A percentile compares a stretch with the other conserved stretches of the same genome.
These are phyloP conservation scores for Colletotrichum horii DNA, from an alignment of 2,329 filamentous ascomycete species.

Conservation along the genomic window DNA sequence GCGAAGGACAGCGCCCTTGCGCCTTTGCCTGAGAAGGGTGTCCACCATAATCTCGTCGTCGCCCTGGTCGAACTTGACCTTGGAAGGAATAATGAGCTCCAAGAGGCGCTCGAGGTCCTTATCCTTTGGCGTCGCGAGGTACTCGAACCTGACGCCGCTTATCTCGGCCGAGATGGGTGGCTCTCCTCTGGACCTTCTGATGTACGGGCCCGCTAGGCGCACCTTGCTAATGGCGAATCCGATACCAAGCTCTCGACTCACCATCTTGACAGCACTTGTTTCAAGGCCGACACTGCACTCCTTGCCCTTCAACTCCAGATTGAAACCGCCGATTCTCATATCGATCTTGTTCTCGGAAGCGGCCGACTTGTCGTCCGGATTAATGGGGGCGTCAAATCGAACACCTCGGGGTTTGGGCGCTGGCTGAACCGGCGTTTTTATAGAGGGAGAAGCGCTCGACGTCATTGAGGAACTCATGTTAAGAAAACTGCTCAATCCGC, in stretches of 20 bases:
- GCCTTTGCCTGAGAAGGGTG: conserved; percentile 83
- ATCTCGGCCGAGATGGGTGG: conserved; percentile 69
- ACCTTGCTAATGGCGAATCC: conserved; percentile 77
- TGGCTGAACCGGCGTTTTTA: conserved; percentile 41
- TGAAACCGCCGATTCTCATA: conserved; percentile 75
- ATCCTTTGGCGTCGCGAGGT: conserved; percentile 74
- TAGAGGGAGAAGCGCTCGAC: conserved; percentile 65
- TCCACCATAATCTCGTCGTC: conserved; percentile 96
- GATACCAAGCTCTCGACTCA: conserved; percentile 75
- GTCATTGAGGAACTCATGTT: conserved; percentile 87
- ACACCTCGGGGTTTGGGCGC: conserved; percentile 59
- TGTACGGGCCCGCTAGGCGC: conserved; percentile 74
- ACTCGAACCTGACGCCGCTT: conserved; percentile 73
- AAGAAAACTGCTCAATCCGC: conserved; percentile 88
- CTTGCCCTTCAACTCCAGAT: conserved; percentile 78
- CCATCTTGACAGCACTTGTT: conserved; percentile 81
- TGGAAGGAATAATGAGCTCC: conserved; percentile 88
- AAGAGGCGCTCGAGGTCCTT: conserved; percentile 82
- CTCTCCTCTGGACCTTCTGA: conserved; percentile 55
- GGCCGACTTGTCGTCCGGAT: conserved; percentile 51
- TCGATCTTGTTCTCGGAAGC: conserved; percentile 71
- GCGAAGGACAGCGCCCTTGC: conserved; percentile 84
- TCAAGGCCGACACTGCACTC: conserved; percentile 77
- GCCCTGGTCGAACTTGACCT: conserved; percentile 82
- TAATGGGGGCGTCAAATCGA: conserved; percentile 60